Evolutionary conservation across 192 early-diverging fungal species (phyloP).

Genomic region (Thamnidium elegans): DNA sequence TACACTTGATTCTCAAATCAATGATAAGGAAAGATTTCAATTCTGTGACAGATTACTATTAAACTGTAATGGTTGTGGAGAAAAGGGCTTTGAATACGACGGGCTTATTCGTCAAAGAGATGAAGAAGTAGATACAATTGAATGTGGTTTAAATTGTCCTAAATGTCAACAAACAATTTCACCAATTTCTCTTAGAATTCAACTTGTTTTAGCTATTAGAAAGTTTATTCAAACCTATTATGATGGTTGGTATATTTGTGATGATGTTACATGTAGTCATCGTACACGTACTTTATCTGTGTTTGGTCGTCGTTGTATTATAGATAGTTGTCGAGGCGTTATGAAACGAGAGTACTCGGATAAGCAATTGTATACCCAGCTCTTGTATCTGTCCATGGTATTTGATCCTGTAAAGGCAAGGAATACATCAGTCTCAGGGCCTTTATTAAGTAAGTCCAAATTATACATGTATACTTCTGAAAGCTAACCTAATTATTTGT

Average conservation of each 20-base stretch:
- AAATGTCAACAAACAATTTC: slow-evolving; percentile 50
- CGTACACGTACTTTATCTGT: slow-evolving; percentile 68
- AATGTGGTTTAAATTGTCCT: slow-evolving; percentile 50
- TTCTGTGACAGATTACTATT: slow-evolving; percentile 62
- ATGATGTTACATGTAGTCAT: slow-evolving; percentile 69
- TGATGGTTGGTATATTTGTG: slow-evolving; percentile 72
- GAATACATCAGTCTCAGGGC: background rate
- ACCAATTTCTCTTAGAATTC: slow-evolving; percentile 52
- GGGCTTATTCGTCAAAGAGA: slow-evolving; percentile 12
- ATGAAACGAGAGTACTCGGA: slow-evolving; percentile 74
- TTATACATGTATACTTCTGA: background rate
- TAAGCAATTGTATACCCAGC: slow-evolving; percentile 73
- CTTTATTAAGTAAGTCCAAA: background rate
- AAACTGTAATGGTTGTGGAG: slow-evolving; percentile 61
- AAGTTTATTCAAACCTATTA: slow-evolving; percentile 68
- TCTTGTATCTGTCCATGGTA: slow-evolving; percentile 72
- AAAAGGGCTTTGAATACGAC: slow-evolving; percentile 41
- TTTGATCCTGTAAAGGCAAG: slow-evolving; percentile 57
- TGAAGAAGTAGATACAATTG: slow-evolving; percentile 20
- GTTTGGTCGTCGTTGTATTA: slow-evolving; percentile 64
- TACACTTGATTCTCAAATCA: slow-evolving; percentile 74
- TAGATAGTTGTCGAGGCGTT: slow-evolving; percentile 63
- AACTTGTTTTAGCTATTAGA: slow-evolving; percentile 66
- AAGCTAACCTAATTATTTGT: background rate
- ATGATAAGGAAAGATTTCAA: slow-evolving; percentile 73